Evolutionary conservation across 139 green algal species (phyloP).

Genomic region (Tetraselmis striata): DNA sequence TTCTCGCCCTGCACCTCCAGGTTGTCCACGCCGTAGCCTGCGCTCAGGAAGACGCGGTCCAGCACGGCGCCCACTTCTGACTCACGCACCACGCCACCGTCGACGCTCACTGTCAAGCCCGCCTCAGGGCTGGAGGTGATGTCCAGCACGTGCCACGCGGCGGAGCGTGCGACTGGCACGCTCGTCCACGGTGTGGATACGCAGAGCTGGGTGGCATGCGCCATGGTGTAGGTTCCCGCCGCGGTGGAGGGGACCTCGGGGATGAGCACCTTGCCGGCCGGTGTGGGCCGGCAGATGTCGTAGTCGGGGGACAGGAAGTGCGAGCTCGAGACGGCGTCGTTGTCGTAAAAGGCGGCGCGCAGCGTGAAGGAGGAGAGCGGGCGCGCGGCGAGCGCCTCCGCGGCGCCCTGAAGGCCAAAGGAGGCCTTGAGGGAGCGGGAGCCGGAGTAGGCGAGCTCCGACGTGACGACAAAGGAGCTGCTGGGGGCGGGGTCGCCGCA

Average conservation of each 20-base stretch:
- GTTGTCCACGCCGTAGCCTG: constrained; percentile 15
- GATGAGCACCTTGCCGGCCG: neutral
- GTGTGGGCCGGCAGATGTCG: constrained; percentile 10
- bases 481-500: neutral
- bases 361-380: constrained; percentile 5
- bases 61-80: neutral
- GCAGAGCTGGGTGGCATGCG: neutral
- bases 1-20: neutral
- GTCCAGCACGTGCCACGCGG: neutral
- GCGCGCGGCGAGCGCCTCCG: constrained; percentile 8
- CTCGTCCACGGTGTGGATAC: neutral
- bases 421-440: constrained; percentile 2
- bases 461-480: constrained; percentile 8
- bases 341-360: constrained; percentile 12
- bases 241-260: constrained; percentile 6
- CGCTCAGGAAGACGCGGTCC: constrained; percentile 1
- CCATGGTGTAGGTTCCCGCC: constrained; percentile 10
- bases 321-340: constrained; percentile 2
- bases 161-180: neutral
- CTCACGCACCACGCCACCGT: constrained; percentile 1
- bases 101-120: neutral
- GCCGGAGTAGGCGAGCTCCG: constrained; percentile 1
- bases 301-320: constrained; percentile 21
- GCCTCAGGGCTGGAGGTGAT: neutral
- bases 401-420: constrained; percentile 6